These are phyloP conservation scores for Colletotrichum truncatum DNA, from an alignment of 2,329 filamentous ascomycete genomes.

Conservation along the genomic window DNA sequence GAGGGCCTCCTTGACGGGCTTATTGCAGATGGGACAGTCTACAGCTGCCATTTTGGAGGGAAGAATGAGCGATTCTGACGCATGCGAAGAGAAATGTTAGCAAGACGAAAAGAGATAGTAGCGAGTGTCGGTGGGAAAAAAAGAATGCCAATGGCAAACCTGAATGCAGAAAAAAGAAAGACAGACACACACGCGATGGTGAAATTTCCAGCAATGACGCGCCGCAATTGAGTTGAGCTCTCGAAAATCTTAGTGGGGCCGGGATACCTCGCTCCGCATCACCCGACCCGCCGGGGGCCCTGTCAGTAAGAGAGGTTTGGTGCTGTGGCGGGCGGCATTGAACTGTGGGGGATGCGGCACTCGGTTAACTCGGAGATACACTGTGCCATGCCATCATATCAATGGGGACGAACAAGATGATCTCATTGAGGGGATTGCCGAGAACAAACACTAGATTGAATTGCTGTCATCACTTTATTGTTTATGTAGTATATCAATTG, in stretches of 20 bases:
- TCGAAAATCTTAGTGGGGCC: slow-evolving; percentile 17
- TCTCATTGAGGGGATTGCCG: not conserved
- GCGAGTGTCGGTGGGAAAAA: no score
- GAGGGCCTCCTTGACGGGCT: slow-evolving; percentile 73
- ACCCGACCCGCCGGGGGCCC: not conserved
- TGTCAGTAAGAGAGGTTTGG: not conserved
- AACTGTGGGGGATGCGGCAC: not conserved
- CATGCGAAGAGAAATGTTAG: slow-evolving; percentile 1
- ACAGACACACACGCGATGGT: slow-evolving; percentile 6
- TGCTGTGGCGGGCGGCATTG: not conserved
- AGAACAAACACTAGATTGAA: not conserved
- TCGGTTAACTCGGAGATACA: slow-evolving; percentile 26
- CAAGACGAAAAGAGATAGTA: no score
- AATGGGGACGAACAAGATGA: not conserved
- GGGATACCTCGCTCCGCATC: slow-evolving; percentile 18
- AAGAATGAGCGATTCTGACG: not conserved
- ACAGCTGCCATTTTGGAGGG: slow-evolving; percentile 52
- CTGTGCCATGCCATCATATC: slow-evolving; percentile 5
- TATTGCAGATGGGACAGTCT: slow-evolving; percentile 83
- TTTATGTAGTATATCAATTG: no score
- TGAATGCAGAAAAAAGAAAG: not conserved
- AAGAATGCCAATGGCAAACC: no score
- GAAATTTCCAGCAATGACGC: slow-evolving; percentile 22
- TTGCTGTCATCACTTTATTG: no score
- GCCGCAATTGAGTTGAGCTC: slow-evolving; percentile 12